Evolutionary conservation across 164 flowering plant species (phyloP).

Genomic region (Buxus sempervirens): DNA sequence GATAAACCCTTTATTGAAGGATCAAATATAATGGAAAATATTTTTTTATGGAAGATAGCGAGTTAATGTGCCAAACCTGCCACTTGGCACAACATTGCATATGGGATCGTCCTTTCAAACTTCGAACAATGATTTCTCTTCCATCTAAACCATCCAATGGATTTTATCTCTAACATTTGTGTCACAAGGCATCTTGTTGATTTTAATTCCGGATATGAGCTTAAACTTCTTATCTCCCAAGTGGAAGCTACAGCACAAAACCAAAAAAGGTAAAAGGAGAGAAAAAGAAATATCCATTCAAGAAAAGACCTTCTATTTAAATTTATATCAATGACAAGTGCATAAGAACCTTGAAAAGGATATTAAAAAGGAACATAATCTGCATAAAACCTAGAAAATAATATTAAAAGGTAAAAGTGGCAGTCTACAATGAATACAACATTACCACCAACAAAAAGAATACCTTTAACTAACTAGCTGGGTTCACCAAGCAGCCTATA

Average conservation of each 20-base stretch:
- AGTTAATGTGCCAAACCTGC: conserved; percentile 49
- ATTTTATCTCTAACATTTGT: conserved; percentile 71
- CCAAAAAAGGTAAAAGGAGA: not conserved
- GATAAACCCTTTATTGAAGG: not conserved
- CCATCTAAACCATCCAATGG: conserved; percentile 68
- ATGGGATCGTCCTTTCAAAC: conserved; percentile 76
- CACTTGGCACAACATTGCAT: conserved; percentile 81
- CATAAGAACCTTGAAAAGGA: too few species aligned
- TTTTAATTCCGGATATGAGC: conserved; percentile 36
- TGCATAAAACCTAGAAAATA: too few species aligned
- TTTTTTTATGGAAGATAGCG: not conserved
- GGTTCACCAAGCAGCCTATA: too few species aligned
- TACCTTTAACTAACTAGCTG: too few species aligned
- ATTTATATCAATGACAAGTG: too few species aligned
- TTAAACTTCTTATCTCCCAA: conserved; percentile 82
- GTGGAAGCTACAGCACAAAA: conserved; percentile 66
- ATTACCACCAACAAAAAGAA: too few species aligned
- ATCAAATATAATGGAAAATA: not conserved
- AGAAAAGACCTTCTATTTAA: not conserved
- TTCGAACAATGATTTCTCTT: conserved; percentile 50
- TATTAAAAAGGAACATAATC: too few species aligned
- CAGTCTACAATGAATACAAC: too few species aligned
- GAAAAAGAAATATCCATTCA: not conserved
- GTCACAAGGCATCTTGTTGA: conserved; percentile 66
- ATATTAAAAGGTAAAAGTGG: too few species aligned